Base-by-base conservation (phyloP, 129 eudicot genomes). In the Arctium minus region DNA sequence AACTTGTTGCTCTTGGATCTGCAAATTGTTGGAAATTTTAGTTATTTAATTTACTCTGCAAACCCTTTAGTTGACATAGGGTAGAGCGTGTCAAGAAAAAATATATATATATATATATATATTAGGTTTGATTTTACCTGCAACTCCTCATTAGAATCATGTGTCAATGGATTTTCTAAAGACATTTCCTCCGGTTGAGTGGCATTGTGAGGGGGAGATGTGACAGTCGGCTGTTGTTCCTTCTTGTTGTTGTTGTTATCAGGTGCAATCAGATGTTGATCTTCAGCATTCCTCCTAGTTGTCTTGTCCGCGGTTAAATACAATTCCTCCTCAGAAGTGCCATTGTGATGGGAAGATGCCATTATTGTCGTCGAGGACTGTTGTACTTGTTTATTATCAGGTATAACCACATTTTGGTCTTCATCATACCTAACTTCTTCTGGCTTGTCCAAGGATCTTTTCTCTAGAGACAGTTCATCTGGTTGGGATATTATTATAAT, bases 101-200 rank as follows among this genome's bases (percentile, higher is more conserved):
- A 22, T 22, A 22, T 22, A 22, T 22, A 22, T 22, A 22, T 22
- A 22, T 22, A 22, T 22, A 22, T 22, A 22, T 22, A 7, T 42
- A 22, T 40, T 74, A 84, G 10, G 70, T 71, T 71, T 32, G 36
- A 27, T 32, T 42, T 83, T 86, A 90, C 92, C 86, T 79, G 85
- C 33, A 22, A 10, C 71, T 80, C 88, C 27, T 22, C 27, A 22
- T 68, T 65, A 2, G 79, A 46, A 85, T 79, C 85, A 9, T 60
- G 73, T 27, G 86, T 56, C 29, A 69, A 71, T n/a, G 82, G 46
- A 35, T 13, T 77, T 8, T 53, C 27, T 15, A 15, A 53, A 13
- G 65, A 53, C 65, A 53, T 53, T 53, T 53, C 65, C 65, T 15
- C 22, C 1, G 65, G 65, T 15, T 13, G 22, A 53, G 62, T 13